A percentile compares a stretch with the other conserved stretches of the same genome.
phyloP scores from a whole-genome alignment of 108 stramenopile genomes.

The Cylindrotheca closterium region DNA sequence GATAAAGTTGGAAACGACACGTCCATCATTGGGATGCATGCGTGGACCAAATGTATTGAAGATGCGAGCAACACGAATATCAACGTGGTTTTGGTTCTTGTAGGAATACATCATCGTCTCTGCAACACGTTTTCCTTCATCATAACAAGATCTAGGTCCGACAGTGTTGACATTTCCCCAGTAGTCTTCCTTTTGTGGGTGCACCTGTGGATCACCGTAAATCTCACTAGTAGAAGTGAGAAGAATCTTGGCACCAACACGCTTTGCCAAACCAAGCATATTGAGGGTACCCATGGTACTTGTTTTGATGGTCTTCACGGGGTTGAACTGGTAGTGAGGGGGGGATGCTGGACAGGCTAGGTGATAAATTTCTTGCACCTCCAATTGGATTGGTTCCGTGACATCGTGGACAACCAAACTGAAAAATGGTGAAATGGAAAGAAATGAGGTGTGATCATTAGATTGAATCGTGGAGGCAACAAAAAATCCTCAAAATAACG shows the following conservation, averaged over 20 bases:
- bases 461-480: too few species aligned
- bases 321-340: constrained; percentile 99
- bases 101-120: constrained; percentile 99
- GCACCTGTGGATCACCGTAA: constrained; percentile 84
- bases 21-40: constrained; percentile 99
- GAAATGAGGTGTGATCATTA: too few species aligned
- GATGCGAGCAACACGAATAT: constrained; percentile 97
- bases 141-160: constrained; percentile 99
- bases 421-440: too few species aligned
- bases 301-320: constrained; percentile 99
- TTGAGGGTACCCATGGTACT: constrained; percentile 97
- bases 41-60: constrained; percentile 99
- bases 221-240: constrained; percentile 95
- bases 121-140: constrained; percentile 99
- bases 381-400: constrained; percentile 94
- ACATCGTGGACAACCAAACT: constrained; percentile 96
- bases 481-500: too few species aligned
- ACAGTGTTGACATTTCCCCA: constrained; percentile 99
- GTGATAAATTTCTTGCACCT: constrained; percentile 99
- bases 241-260: constrained; percentile 92
- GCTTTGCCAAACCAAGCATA: constrained; percentile 99
- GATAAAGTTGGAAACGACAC: constrained; percentile 99
- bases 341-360: constrained; percentile 99
- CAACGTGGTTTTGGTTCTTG: constrained; percentile 86
- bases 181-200: constrained; percentile 95